phyloP scores from a whole-genome alignment of 768 basidiomycete genomes.

The Sporobolomyces phaffii region DNA sequence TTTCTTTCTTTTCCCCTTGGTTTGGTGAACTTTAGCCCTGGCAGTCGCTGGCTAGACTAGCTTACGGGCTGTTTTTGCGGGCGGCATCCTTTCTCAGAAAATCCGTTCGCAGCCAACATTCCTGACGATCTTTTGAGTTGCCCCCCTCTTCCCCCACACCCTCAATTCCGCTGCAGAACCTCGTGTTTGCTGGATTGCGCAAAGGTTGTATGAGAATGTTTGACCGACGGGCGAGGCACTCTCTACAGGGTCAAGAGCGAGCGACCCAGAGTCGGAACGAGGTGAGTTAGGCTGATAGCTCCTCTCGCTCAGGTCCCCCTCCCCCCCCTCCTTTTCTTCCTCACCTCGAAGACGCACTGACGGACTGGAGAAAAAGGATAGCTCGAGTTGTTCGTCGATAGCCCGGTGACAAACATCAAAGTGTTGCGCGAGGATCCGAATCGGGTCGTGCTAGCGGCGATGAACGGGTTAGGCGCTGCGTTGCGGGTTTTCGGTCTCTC shows the following conservation, averaged over 20 bases:
- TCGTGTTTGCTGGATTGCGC: slow-evolving; percentile 23
- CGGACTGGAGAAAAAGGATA: no score
- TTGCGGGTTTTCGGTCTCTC: no score
- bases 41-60: no score
- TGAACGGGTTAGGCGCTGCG: slow-evolving; percentile 37
- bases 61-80: no score
- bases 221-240: neutral
- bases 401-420: slow-evolving; percentile 26
- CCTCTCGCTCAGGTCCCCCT: no score
- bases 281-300: neutral
- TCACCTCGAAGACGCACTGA: no score
- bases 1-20: neutral
- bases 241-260: neutral
- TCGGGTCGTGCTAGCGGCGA: slow-evolving; percentile 5
- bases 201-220: slow-evolving; percentile 14
- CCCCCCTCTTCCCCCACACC: no score
- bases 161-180: neutral
- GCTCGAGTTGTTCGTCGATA: slow-evolving; percentile 4
- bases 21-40: no score
- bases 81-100: no score
- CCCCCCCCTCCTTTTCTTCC: neutral
- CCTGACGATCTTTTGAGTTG: no score
- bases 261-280: neutral
- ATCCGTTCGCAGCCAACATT: no score
- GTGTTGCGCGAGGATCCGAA: slow-evolving; percentile 4